These are phyloP conservation scores for Boletales sp. DNA, from an alignment of 768 basidiomycete species.

Conservation along the genomic window DNA sequence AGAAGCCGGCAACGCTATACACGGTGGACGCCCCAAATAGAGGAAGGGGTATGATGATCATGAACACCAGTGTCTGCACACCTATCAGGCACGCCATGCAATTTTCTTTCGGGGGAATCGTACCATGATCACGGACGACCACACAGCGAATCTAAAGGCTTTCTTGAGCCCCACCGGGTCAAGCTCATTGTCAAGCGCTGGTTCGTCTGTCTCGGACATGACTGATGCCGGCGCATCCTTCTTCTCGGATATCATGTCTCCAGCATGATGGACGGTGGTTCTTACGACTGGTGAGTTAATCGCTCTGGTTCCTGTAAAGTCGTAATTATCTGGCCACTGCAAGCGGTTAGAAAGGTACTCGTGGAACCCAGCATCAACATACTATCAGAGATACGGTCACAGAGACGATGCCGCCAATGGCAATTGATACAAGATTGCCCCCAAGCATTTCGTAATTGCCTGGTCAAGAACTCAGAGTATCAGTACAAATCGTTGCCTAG, in stretches of 20 bases:
- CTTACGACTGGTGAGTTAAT: slow-evolving; percentile 51
- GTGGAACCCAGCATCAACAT: slow-evolving; percentile 17
- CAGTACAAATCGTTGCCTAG: background rate
- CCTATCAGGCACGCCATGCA: background rate
- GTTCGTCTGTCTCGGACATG: slow-evolving; percentile 35
- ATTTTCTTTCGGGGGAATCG: slow-evolving; percentile 20
- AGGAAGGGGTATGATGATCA: slow-evolving; percentile 79
- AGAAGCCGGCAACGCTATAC: slow-evolving; percentile 59
- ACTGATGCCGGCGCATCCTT: slow-evolving; percentile 30
- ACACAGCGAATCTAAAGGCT: slow-evolving; percentile 80
- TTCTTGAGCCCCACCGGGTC: slow-evolving; percentile 62
- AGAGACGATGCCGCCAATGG: slow-evolving; percentile 75
- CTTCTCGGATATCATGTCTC: slow-evolving; percentile 36
- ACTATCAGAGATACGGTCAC: slow-evolving; percentile 62
- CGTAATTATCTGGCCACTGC: slow-evolving; percentile 78
- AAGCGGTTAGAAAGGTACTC: background rate
- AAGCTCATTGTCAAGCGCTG: slow-evolving; percentile 51
- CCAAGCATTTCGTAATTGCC: slow-evolving; percentile 75
- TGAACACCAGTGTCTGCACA: slow-evolving; percentile 53
- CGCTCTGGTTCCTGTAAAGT: slow-evolving; percentile 74
- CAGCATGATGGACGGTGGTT: slow-evolving; percentile 13
- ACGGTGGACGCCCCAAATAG: slow-evolving; percentile 81
- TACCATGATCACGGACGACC: slow-evolving; percentile 62
- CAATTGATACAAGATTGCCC: slow-evolving; percentile 86
- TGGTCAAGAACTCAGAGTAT: slow-evolving; percentile 1